phyloP scores from a whole-genome alignment of 306 rosid species.

The Acacia acuminata region DNA sequence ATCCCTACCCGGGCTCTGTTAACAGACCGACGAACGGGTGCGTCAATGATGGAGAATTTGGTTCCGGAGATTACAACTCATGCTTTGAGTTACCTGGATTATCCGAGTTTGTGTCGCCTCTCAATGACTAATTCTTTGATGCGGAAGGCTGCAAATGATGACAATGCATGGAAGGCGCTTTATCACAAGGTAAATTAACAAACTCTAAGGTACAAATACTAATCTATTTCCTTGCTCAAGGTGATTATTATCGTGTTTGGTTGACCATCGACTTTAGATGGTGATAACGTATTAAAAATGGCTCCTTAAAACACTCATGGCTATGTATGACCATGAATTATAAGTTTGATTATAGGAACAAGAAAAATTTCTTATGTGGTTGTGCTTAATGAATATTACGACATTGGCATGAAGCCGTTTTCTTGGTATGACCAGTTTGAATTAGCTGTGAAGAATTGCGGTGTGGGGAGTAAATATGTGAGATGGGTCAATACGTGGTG shows the following conservation, averaged over 20 bases:
- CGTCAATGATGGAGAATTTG: conserved; percentile 98
- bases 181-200: conserved; percentile 79
- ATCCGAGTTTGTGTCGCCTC: conserved; percentile 86
- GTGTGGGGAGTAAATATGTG: too few species aligned
- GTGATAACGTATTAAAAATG: not conserved
- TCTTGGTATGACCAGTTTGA: too few species aligned
- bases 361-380: not conserved
- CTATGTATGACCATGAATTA: too few species aligned
- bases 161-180: conserved; percentile 96
- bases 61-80: conserved; percentile 99
- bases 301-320: too few species aligned
- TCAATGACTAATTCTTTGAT: conserved; percentile 95
- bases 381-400: not conserved
- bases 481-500: too few species aligned
- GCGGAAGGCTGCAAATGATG: conserved; percentile 98
- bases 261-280: not conserved
- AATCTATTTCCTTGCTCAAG: not conserved
- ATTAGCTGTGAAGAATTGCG: too few species aligned
- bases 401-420: not conserved
- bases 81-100: conserved; percentile 97
- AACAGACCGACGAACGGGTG: conserved; percentile 64
- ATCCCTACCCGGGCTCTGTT: conserved; percentile 32
- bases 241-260: not conserved
- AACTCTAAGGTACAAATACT: not conserved
- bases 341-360: too few species aligned